phyloP scores from a whole-genome alignment of 768 basidiomycete species.

The Mycena belliarum region DNA sequence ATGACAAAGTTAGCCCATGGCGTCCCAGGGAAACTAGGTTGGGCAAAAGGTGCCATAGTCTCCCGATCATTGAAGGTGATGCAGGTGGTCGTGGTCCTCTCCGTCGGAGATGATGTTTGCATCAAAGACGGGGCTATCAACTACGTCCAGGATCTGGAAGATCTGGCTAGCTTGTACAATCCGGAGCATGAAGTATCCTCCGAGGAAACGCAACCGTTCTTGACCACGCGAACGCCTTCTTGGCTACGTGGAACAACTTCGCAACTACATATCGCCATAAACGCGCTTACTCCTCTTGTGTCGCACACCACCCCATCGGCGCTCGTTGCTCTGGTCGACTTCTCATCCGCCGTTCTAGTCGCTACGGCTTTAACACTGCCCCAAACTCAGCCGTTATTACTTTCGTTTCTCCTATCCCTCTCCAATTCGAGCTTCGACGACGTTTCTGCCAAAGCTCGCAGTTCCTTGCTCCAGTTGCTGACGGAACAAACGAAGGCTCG shows the following conservation, averaged over 20 bases:
- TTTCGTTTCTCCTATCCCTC: constrained; percentile 75
- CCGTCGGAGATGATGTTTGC: constrained; percentile 72
- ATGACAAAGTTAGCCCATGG: constrained; percentile 74
- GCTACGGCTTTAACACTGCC: constrained; percentile 64
- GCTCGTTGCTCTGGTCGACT: constrained; percentile 53
- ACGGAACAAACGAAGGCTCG: constrained; percentile 40
- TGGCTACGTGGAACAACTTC: constrained; percentile 85
- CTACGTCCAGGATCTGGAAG: constrained; percentile 60
- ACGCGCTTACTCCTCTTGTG: constrained; percentile 68
- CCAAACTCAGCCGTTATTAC: constrained; percentile 62
- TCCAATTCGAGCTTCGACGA: constrained; percentile 57
- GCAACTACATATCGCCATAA: constrained; percentile 82
- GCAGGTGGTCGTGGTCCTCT: constrained; percentile 50
- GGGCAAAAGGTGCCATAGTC: constrained; percentile 73
- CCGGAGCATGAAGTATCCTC: constrained; percentile 14
- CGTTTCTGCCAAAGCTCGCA: constrained; percentile 51
- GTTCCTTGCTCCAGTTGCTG: constrained; percentile 50
- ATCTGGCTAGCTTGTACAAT: constrained; percentile 45
- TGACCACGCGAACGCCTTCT: constrained; percentile 61
- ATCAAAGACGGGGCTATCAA: constrained; percentile 58
- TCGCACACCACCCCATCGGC: constrained; percentile 73
- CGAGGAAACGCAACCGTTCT: constrained; percentile 36
- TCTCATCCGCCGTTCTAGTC: constrained; percentile 57
- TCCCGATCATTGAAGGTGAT: constrained; percentile 59
- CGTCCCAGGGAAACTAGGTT: constrained; percentile 53